Percentiles rank a stretch among this genome's conserved stretches.
Evolutionary conservation across 1,139 yeast genomes (phyloP).

Genomic region (Scheffersomyces cryptocercus): DNA sequence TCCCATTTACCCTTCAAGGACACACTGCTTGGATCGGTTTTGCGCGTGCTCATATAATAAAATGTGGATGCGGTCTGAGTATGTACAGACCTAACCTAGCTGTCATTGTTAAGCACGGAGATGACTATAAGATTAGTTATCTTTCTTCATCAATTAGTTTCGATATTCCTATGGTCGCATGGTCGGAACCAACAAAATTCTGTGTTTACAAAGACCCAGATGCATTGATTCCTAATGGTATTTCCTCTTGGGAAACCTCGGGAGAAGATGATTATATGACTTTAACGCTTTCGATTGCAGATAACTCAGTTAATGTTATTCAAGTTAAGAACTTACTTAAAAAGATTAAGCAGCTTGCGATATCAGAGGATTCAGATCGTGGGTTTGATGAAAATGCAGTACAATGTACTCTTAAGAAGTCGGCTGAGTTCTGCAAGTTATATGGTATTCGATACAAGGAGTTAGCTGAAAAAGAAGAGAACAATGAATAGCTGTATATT

Average conservation of each 20-base stretch:
- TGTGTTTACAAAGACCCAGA: constrained; percentile 20
- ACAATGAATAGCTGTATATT: no score
- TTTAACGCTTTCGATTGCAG: constrained; percentile 14
- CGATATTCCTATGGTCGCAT: constrained; percentile 20
- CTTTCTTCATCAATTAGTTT: constrained; percentile 39
- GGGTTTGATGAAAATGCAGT: constrained; percentile 8
- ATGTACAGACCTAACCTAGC: constrained; percentile 20
- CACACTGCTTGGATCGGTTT: constrained; percentile 17
- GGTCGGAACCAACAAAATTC: constrained; percentile 16
- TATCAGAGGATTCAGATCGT: background rate
- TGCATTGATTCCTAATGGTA: constrained; percentile 39
- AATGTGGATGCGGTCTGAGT: constrained; percentile 18
- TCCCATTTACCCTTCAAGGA: constrained; percentile 11
- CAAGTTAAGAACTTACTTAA: constrained; percentile 7
- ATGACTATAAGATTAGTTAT: constrained; percentile 20
- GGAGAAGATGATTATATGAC: constrained; percentile 10
- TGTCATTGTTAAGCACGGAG: constrained; percentile 8
- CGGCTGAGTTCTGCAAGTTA: constrained; percentile 5
- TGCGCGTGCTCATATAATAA: constrained; percentile 18
- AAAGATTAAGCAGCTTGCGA: constrained; percentile 1
- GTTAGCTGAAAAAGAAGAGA: background rate
- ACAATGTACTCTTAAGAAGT: constrained; percentile 10
- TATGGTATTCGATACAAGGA: background rate
- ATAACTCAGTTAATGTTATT: constrained; percentile 11
- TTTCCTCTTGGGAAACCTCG: constrained; percentile 29